These are phyloP conservation scores for Oryza longistaminata DNA, from an alignment of 176 grass and related monocot species.

Conservation along the genomic window DNA sequence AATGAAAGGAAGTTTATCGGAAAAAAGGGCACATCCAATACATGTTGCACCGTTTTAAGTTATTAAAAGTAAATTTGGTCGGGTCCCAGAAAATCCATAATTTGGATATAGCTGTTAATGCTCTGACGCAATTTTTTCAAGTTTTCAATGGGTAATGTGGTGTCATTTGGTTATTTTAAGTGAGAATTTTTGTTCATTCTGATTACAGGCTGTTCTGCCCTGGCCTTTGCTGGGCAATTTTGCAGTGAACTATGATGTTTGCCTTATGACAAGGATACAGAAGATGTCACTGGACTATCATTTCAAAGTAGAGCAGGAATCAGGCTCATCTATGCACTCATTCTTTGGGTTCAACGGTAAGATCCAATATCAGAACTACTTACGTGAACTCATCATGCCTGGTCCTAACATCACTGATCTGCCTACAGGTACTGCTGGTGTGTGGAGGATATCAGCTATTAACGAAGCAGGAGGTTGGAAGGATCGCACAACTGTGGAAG, in stretches of 20 bases:
- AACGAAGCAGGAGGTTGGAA: constrained; percentile 75
- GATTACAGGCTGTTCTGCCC: constrained; percentile 44
- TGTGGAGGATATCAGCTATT: constrained; percentile 60
- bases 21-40: neutral
- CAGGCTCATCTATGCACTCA: constrained; percentile 58
- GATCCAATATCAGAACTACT: constrained; percentile 16
- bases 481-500: constrained; percentile 75
- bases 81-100: neutral
- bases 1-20: neutral
- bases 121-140: neutral
- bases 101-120: neutral
- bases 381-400: neutral
- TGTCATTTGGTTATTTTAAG: constrained; percentile 29
- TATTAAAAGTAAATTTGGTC: neutral
- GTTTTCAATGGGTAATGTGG: neutral
- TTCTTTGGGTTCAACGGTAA: constrained; percentile 87
- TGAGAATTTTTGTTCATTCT: constrained; percentile 33
- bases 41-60: neutral
- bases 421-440: constrained; percentile 64
- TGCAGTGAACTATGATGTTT: constrained; percentile 68
- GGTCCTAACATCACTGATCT: neutral
- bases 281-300: constrained; percentile 82
- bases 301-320: constrained; percentile 83
- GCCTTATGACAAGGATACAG: constrained; percentile 74
- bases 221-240: constrained; percentile 51